phyloP scores from a whole-genome alignment of 2,329 filamentous ascomycete species.

The Rhynchosporium graminicola region DNA sequence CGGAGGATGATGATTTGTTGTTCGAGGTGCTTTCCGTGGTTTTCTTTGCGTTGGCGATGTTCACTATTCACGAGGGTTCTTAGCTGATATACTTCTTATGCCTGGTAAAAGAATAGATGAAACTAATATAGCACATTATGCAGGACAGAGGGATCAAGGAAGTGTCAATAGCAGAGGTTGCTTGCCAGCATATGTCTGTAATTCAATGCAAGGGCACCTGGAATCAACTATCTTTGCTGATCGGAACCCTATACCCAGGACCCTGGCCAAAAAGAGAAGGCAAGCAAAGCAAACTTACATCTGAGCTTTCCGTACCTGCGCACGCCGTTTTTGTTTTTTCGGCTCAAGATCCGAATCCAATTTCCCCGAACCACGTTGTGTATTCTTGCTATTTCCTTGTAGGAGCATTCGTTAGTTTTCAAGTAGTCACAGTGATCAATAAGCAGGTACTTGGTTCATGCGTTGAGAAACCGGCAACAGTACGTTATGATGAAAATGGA shows the following conservation, averaged over 20 bases:
- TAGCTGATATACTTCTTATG: neutral
- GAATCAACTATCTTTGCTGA: too few species aligned
- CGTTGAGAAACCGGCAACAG: too few species aligned
- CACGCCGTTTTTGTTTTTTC: conserved; percentile 37
- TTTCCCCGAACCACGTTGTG: neutral
- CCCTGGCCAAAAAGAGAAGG: neutral
- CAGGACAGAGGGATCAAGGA: neutral
- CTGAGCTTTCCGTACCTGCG: conserved; percentile 39
- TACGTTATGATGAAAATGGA: too few species aligned
- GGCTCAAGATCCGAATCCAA: conserved; percentile 21
- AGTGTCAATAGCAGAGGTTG: too few species aligned
- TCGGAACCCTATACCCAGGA: too few species aligned
- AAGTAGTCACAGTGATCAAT: neutral
- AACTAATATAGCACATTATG: neutral
- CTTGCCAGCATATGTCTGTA: too few species aligned
- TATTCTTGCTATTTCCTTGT: neutral
- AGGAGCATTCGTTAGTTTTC: neutral
- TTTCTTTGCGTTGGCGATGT: conserved; percentile 38
- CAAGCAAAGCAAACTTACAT: conserved; percentile 26
- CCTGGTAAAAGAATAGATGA: neutral
- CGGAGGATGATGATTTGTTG: conserved; percentile 36
- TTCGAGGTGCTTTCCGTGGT: conserved; percentile 37
- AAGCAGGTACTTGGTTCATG: neutral
- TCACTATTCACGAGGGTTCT: conserved; percentile 25
- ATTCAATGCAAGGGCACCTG: too few species aligned